Evolutionary conservation across 2,329 filamentous ascomycete genomes (phyloP).

Genomic region (Colletotrichum sp.): DNA sequence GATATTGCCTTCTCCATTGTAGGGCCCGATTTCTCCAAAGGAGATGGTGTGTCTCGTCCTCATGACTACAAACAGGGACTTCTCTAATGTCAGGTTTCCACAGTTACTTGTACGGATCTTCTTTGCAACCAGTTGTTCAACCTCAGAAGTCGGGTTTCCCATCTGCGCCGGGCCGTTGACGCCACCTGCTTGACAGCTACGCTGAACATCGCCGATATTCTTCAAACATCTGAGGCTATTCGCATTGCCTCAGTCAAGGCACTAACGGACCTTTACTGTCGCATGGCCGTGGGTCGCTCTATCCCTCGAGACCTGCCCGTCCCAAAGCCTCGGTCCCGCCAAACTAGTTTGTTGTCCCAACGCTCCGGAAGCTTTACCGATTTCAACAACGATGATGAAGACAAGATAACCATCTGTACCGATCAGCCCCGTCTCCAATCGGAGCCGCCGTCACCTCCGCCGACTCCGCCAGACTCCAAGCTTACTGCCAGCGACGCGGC

Average conservation of each 20-base stretch:
- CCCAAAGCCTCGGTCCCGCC: conserved; percentile 23
- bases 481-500: conserved; percentile 24
- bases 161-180: conserved; percentile 27
- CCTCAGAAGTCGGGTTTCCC: conserved; percentile 26
- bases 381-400: conserved; percentile 10
- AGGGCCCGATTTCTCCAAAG: conserved; percentile 35
- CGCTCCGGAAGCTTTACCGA: background rate
- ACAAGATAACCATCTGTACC: conserved; percentile 27
- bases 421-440: conserved; percentile 27
- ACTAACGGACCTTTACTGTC: conserved; percentile 38
- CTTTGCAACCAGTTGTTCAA: conserved; percentile 32
- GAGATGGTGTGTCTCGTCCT: conserved; percentile 33
- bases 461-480: conserved; percentile 24
- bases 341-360: background rate
- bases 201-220: conserved; percentile 35
- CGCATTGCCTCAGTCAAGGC: conserved; percentile 34
- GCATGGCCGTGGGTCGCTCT: conserved; percentile 31
- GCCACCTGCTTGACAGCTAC: conserved; percentile 17
- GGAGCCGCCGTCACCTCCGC: conserved; percentile 35
- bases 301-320: conserved; percentile 30
- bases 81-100: background rate
- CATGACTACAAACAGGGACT: conserved; percentile 19
- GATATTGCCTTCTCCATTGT: conserved; percentile 35
- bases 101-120: conserved; percentile 27
- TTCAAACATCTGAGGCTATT: conserved; percentile 37